Evolutionary conservation across 1,284 basidiomycete genomes (phyloP), one percentile per base, ranked within the genome.

Genomic region (Apiotrichum laibachii): DNA sequence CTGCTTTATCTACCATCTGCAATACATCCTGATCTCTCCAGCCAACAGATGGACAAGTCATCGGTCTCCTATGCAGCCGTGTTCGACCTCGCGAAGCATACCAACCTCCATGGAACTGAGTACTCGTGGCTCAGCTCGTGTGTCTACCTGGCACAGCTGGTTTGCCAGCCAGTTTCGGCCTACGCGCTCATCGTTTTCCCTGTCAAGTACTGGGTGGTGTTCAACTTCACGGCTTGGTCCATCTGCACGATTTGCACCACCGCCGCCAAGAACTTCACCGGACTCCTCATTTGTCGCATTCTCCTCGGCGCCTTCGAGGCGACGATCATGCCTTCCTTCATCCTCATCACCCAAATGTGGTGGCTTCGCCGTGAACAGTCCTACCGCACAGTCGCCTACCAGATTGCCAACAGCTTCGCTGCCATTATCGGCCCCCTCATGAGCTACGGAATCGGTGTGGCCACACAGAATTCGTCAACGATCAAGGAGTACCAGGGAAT

Each of bases 401-500:
- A 73, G 55, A 69, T 75, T 39, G 71, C 74, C 63, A 73, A 74
- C 67, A 67, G 64, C 11, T 65, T 63, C 46, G 74, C 76, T 5
- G 70, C 70, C 56, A 72, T 77, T 63, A 43, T 21, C 12, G 75
- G 75, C 47, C 71, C 72, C 2, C 68, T 74, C 13, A 62, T 77
- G 37, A 63, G 67, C 18, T 76, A 73, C 65, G 74, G 67, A 37
- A 70, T 75, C 57, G 72, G 73, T 19, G 59, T 68, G 40, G 70
- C 66, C 15, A 60, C 64, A 19, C 49, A 62, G 48, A 53, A 44
- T 26, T 59, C n/a, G n/a, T n/a, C 61, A 19, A 46, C 22, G 34
- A 57, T 73, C 61, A 61, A 61, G 50, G 52, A 57, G 19, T 77
- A 73, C 64, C 67, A 82, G 75, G 78, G 74, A 18, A 82, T 83